phyloP scores from a whole-genome alignment of 768 basidiomycete species.

The Rubroboletus satanas region DNA sequence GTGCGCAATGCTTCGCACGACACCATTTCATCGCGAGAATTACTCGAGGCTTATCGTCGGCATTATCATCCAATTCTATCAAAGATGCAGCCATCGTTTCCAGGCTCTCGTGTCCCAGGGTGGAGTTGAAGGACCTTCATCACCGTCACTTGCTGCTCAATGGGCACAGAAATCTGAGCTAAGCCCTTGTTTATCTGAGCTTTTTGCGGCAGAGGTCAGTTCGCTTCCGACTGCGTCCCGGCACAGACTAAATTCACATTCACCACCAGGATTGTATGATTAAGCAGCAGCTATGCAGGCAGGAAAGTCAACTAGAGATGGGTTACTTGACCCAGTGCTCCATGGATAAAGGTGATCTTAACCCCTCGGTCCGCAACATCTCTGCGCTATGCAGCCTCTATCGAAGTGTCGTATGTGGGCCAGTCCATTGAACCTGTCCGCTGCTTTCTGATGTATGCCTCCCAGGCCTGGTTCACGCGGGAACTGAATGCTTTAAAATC shows the following conservation, averaged over 20 bases:
- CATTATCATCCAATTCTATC: conserved; percentile 94
- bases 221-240: not conserved
- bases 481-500: conserved; percentile 68
- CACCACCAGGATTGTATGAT: conserved; percentile 39
- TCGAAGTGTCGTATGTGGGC: conserved; percentile 71
- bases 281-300: conserved; percentile 56
- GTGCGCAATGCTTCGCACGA: conserved; percentile 84
- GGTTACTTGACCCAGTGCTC: conserved; percentile 53
- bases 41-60: conserved; percentile 92
- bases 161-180: conserved; percentile 88
- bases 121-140: conserved; percentile 38
- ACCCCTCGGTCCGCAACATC: conserved; percentile 68
- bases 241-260: conserved; percentile 1
- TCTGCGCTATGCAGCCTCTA: conserved; percentile 75
- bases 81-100: conserved; percentile 86
- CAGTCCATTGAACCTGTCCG: not conserved
- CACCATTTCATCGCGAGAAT: conserved; percentile 93
- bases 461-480: conserved; percentile 79
- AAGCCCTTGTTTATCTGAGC: conserved; percentile 65
- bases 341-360: conserved; percentile 61
- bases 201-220: conserved; percentile 53
- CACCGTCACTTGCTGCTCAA: conserved; percentile 57
- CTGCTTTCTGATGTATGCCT: conserved; percentile 8
- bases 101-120: conserved; percentile 59
- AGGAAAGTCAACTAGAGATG: conserved; percentile 79